Conservation (phyloP, 768 basidiomycete genomes). For the Mycena vitilis region DNA sequence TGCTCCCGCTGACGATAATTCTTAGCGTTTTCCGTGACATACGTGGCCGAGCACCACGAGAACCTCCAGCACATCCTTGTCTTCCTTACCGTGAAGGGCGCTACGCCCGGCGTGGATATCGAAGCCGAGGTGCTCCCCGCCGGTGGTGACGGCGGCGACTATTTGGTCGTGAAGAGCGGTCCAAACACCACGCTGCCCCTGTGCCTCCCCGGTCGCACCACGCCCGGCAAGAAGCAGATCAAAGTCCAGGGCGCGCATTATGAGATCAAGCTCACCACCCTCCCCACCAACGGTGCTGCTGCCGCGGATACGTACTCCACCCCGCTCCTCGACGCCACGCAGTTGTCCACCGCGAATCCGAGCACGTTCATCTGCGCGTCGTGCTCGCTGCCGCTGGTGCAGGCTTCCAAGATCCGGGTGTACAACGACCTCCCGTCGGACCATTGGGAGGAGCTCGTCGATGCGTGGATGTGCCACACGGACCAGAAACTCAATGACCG, state of each 20-base stretch:
- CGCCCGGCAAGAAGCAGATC: conserved; percentile 72
- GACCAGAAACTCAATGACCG: conserved; percentile 87
- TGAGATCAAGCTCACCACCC: conserved; percentile 75
- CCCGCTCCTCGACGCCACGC: conserved; percentile 77
- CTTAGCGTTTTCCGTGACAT: conserved; percentile 58
- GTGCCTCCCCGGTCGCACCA: conserved; percentile 64
- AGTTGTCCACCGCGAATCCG: conserved; percentile 66
- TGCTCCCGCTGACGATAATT: conserved; percentile 16
- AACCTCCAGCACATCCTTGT: conserved; percentile 84
- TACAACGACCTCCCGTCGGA: conserved; percentile 95
- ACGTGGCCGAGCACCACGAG: conserved; percentile 85
- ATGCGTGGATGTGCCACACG: conserved; percentile 98
- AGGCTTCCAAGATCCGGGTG: conserved; percentile 56
- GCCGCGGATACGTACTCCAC: conserved; percentile 42
- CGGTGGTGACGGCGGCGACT: conserved; percentile 60
- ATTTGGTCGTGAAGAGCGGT: conserved; percentile 72
- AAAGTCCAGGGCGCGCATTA: conserved; percentile 67
- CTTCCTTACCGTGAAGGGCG: conserved; percentile 70
- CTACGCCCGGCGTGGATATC: conserved; percentile 61
- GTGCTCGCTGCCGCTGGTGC: conserved; percentile 82
- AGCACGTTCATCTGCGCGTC: conserved; percentile 81
- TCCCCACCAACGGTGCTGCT: conserved; percentile 35
- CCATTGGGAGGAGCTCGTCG: conserved; percentile 97
- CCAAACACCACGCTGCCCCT: conserved; percentile 68
- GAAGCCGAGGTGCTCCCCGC: conserved; percentile 75